Conservation (phyloP, 768 basidiomycete genomes). For the Nidularia sp. region DNA sequence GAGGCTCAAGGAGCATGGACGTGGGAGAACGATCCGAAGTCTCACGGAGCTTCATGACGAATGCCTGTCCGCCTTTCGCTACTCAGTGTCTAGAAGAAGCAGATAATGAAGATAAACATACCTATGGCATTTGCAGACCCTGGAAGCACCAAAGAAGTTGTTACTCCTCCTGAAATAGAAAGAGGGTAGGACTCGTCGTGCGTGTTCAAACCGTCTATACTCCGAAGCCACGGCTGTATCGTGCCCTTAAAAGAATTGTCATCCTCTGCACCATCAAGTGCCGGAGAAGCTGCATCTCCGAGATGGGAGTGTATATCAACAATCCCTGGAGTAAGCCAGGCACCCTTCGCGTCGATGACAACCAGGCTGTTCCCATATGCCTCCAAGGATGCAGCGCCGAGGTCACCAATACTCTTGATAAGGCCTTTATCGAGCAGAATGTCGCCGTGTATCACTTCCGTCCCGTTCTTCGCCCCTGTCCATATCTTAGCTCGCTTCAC, state of each 20-base stretch:
- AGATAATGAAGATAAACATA: constrained; percentile 10
- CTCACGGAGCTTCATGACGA: constrained; percentile 74
- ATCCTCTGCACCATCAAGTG: constrained; percentile 36
- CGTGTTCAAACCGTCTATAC: constrained; percentile 72
- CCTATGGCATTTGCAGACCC: constrained; percentile 66
- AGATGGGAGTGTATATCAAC: constrained; percentile 55
- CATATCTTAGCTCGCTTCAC: neutral
- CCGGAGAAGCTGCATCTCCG: constrained; percentile 24
- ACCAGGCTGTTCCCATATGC: constrained; percentile 32
- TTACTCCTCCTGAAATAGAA: constrained; percentile 75
- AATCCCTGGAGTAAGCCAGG: constrained; percentile 73
- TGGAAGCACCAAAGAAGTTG: constrained; percentile 68
- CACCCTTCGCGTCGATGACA: constrained; percentile 48
- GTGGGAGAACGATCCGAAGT: constrained; percentile 69
- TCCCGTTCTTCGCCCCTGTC: neutral
- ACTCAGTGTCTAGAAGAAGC: constrained; percentile 1
- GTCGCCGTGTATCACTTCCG: neutral
- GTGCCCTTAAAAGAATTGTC: constrained; percentile 48
- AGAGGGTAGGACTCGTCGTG: constrained; percentile 67
- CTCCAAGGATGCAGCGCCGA: neutral
- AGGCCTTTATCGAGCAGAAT: neutral
- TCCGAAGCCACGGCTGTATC: constrained; percentile 54
- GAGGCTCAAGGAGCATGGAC: constrained; percentile 78
- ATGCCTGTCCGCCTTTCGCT: constrained; percentile 68
- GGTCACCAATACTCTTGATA: neutral